Evolutionary conservation across 371 early-diverging fungal species (phyloP), one percentile per base, ranked within the genome.

Genomic region (Mortierella sp.): DNA sequence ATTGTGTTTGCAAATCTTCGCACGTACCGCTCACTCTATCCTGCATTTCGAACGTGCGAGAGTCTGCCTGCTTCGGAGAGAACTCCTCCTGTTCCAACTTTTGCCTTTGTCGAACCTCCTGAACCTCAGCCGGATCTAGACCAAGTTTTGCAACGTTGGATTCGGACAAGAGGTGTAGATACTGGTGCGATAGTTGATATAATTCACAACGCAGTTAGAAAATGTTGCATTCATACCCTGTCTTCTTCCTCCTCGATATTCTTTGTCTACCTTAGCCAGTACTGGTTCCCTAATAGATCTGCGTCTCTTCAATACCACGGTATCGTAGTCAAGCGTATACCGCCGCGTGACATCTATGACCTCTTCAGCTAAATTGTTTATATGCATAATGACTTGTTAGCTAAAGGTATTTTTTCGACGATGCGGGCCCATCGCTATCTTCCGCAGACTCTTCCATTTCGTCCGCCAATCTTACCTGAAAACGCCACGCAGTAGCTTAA

Each of bases 291-390:
- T 52, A 8, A 87, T 82, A 17, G 80, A 63, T n/a, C 58, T 80
- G 1, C 92, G 79, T 42, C 90, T 73, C 30, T 70, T 70, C 11
- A 82, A 50, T 3, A 86, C 81, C 4, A 71, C 78, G 2, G 64
- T 48, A 78, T 83, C 60, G 28, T 57, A 86, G n/a, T 83, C 70
- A 39, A 64, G 50, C 4, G 81, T 82, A 50, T 89, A 90, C 39
- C 88, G 64, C 42, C 83, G 82, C 2, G 87, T 89, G 5, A 90
- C 90, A 81, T 91, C 93, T 3, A 88, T 66, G 0, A 83, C 88
- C 58, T 87, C 88, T 50, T 86, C 69, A 1, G 78, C 79, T 79
- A n/a, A n/a, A n/a, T n/a, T n/a, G n/a, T n/a, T n/a, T n/a, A n/a
- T n/a, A n/a, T n/a, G n/a, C n/a, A n/a, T n/a, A n/a, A n/a, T n/a